Base-by-base conservation (phyloP, 306 rosid genomes). In the Corylus americana region DNA sequence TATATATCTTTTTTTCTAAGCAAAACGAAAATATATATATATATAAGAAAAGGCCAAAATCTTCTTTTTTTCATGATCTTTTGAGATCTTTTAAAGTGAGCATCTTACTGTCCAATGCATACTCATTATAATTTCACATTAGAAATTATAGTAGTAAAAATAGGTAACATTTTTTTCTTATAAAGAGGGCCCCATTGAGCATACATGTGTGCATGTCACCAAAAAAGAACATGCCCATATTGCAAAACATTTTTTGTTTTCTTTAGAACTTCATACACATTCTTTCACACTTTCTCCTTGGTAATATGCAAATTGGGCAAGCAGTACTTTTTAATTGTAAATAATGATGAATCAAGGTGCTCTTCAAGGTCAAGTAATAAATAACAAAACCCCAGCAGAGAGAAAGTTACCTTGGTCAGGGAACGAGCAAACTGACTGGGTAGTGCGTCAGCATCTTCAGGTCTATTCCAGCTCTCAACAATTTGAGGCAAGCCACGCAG, bases 401-500 rank as follows among this genome's bases (percentile, higher is more conserved):
- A 29, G n/a, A 7, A 0, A 79, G 62, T 83, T 80, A 91, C 99
- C 98, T 96, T 96, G 12, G 98, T 91, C 82, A 96, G 97, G 81
- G 98, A 93, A 78, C 98, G 92, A 50, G 98, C 97, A 82, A 96
- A 96, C 70, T 87, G 99, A 86, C 99, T 96, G 54, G 98, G 93
- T 88, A 91, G 99, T 74, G 94, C 87, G 63, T 93, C 98, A 78
- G 87, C 82, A 73, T 91, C 98, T 86, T 90, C 97, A 71, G 94
- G 90, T 85, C 96, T 96, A 84, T 91, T 96, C 99, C 99, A 96
- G 79, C 94, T 81, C 90, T 96, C 99, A 75, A 96, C 97, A 80
- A 96, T 91, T 82, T 93, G 97, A 73, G 98, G 96, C 87, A 96
- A 82, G 78, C 94, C 90, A 37, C 99, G 97, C 44, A 96, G 78